Conservation (phyloP, 1,284 basidiomycete genomes). For the Ustilago bromivora region DNA sequence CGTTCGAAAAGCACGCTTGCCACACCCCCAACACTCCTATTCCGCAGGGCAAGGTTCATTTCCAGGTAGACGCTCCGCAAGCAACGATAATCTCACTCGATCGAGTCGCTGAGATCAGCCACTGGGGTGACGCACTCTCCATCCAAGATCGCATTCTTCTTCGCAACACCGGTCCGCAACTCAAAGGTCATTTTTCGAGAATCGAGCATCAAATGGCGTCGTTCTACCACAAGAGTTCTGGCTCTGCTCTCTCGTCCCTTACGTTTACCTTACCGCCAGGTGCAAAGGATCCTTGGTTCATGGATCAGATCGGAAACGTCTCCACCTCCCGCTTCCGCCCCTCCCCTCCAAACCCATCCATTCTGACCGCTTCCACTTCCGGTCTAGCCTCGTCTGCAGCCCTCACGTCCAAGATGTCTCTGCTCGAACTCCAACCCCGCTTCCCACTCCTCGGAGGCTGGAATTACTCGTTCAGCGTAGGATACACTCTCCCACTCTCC, state of each 20-base stretch:
- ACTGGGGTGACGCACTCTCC: conserved; percentile 96
- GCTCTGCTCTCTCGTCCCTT: conserved; percentile 80
- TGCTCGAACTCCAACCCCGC: conserved; percentile 82
- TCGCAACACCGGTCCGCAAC: conserved; percentile 86
- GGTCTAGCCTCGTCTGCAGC: not conserved
- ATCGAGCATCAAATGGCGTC: conserved; percentile 83
- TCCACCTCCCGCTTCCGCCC: conserved; percentile 88
- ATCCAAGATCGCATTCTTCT: conserved; percentile 88
- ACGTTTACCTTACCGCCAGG: conserved; percentile 73
- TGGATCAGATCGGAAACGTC: conserved; percentile 84
- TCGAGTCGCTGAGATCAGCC: conserved; percentile 88
- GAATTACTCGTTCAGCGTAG: conserved; percentile 95
- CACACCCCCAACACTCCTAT: conserved; percentile 71
- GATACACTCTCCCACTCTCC: conserved; percentile 80
- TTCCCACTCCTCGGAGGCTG: conserved; percentile 96
- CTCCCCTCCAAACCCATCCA: conserved; percentile 67
- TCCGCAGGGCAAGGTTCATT: conserved; percentile 77
- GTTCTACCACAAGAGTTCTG: conserved; percentile 75
- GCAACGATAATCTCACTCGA: conserved; percentile 80
- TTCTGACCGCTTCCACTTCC: conserved; percentile 7
- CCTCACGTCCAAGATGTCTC: conserved; percentile 70
- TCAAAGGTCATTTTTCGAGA: conserved; percentile 96
- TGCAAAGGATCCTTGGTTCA: conserved; percentile 48
- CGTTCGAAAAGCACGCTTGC: conserved; percentile 78
- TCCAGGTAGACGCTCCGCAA: conserved; percentile 82